Evolutionary conservation across 768 basidiomycete genomes (phyloP).

Genomic region (Lentinula detonsa): DNA sequence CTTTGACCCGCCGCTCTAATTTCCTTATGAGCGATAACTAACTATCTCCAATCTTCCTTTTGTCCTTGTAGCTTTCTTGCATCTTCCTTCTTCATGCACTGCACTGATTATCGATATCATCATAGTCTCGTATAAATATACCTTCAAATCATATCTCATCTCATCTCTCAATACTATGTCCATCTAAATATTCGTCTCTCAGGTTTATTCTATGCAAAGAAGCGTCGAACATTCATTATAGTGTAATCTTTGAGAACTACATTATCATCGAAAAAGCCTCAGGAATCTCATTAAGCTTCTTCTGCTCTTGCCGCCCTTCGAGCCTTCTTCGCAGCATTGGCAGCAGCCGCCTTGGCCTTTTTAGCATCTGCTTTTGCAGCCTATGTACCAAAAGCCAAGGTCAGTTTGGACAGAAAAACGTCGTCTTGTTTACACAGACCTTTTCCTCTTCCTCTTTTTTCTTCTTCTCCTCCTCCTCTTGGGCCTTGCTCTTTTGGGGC

Average conservation of each 20-base stretch:
- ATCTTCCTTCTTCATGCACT: not conserved
- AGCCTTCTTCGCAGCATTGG: constrained; percentile 90
- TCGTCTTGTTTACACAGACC: constrained; percentile 26
- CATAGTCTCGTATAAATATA: not conserved
- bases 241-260: too few relatives aligned
- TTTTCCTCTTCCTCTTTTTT: constrained; percentile 85
- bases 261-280: too few relatives aligned
- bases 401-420: not conserved
- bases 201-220: not conserved
- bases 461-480: constrained; percentile 69
- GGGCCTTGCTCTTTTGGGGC: constrained; percentile 57
- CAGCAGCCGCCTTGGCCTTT: constrained; percentile 79
- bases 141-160: not conserved
- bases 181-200: not conserved
- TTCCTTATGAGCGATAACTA: not conserved
- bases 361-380: constrained; percentile 62
- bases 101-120: not conserved
- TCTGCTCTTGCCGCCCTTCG: constrained; percentile 32
- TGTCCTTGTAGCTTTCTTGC: not conserved
- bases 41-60: not conserved
- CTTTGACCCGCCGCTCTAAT: not conserved
- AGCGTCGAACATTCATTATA: not conserved
- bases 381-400: not conserved
- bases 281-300: not conserved
- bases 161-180: not conserved